Evolutionary conservation across 768 basidiomycete species (phyloP).

Genomic region (Suillus discolor): DNA sequence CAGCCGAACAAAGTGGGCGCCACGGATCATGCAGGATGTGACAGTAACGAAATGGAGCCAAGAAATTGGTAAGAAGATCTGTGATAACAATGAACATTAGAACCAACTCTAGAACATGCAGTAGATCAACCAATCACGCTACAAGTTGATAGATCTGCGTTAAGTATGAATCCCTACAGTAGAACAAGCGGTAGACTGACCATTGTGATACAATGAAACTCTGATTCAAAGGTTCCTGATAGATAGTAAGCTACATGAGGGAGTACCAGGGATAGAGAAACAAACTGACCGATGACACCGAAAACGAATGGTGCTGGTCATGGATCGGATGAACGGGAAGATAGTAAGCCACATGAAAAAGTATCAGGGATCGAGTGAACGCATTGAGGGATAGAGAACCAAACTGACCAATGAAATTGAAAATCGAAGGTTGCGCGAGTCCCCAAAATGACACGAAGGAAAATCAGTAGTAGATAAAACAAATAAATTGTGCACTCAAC

Average conservation of each 20-base stretch:
- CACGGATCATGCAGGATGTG: neutral
- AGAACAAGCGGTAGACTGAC: neutral
- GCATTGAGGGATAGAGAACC: neutral
- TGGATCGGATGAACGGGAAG: too few relatives aligned
- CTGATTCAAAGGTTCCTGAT: neutral
- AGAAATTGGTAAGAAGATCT: neutral
- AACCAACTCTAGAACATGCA: neutral
- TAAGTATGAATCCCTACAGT: neutral
- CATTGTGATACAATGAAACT: neutral
- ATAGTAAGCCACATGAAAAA: too few relatives aligned
- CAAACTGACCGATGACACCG: neutral
- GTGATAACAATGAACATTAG: neutral
- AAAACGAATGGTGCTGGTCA: neutral
- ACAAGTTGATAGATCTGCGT: neutral
- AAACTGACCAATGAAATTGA: too few relatives aligned
- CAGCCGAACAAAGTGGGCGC: neutral
- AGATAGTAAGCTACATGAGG: too few relatives aligned
- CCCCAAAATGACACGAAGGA: neutral
- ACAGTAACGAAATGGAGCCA: neutral
- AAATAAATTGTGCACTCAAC: too few relatives aligned
- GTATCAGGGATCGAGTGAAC: neutral
- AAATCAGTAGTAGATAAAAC: neutral
- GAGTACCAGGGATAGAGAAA: too few relatives aligned
- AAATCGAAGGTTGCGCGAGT: too few relatives aligned
- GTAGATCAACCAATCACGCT: neutral